Percentiles rank a stretch among this genome's conserved stretches.
phyloP scores from a whole-genome alignment of 225 moss, liverwort and hornwort genomes.

The Sphagnum tenellum region DNA sequence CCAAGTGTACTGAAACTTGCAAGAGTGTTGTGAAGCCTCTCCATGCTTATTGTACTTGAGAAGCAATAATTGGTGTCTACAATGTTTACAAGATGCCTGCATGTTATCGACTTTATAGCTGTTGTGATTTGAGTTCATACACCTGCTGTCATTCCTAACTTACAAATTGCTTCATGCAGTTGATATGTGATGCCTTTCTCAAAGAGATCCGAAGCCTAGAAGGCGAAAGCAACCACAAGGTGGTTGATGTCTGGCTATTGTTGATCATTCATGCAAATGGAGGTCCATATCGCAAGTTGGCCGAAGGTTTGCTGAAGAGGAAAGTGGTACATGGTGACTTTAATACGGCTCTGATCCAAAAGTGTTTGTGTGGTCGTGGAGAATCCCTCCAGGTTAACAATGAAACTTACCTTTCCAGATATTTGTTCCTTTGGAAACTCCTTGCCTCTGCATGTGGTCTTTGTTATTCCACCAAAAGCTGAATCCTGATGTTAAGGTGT shows the following conservation, averaged over 20 bases:
- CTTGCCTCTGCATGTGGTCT: neutral
- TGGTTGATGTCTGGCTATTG: constrained; percentile 75
- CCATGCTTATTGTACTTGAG: too few species aligned
- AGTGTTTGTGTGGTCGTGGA: constrained; percentile 72
- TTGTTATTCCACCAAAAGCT: neutral
- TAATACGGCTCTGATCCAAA: constrained; percentile 41
- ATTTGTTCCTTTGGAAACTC: constrained; percentile 1
- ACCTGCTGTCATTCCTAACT: neutral
- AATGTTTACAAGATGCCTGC: too few species aligned
- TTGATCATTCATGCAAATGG: constrained; percentile 84
- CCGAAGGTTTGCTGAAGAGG: constrained; percentile 53
- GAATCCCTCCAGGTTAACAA: constrained; percentile 58
- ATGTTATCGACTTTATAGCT: too few species aligned
- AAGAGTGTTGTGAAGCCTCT: too few species aligned
- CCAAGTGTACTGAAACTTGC: too few species aligned
- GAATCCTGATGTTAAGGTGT: neutral
- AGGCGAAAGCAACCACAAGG: constrained; percentile 65
- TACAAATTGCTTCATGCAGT: constrained; percentile 26
- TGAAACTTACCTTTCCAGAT: neutral
- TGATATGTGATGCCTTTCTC: constrained; percentile 63
- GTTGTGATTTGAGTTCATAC: neutral
- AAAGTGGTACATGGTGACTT: constrained; percentile 67
- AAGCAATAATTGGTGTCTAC: too few species aligned
- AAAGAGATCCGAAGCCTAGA: constrained; percentile 76
- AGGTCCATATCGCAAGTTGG: constrained; percentile 59